Evolutionary conservation across 2,329 filamentous ascomycete genomes (phyloP).

Genomic region (Stagonosporopsis chrysanthemi): DNA sequence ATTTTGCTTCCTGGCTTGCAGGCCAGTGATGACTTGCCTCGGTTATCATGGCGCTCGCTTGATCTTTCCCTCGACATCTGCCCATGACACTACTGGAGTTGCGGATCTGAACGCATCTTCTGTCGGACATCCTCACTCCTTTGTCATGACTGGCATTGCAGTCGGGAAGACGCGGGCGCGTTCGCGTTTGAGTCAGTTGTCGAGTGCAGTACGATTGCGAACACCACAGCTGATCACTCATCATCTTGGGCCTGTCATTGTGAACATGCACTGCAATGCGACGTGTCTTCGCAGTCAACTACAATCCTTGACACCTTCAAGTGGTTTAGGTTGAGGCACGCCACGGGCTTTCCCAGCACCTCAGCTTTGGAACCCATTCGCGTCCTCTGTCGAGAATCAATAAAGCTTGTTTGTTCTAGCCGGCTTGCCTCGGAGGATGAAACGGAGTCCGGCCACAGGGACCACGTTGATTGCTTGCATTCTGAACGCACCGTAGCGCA

Average conservation of each 20-base stretch:
- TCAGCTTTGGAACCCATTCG: constrained; percentile 23
- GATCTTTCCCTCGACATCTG: constrained; percentile 20
- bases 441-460: constrained; percentile 25
- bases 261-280: constrained; percentile 5
- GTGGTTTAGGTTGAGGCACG: constrained; percentile 12
- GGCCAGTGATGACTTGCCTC: constrained; percentile 25
- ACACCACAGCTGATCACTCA: background rate
- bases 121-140: constrained; percentile 18
- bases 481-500: constrained; percentile 6
- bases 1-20: constrained; percentile 18
- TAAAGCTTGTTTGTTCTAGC: constrained; percentile 41
- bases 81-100: constrained; percentile 16
- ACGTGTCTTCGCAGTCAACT: constrained; percentile 11
- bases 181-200: constrained; percentile 12
- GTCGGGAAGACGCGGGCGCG: constrained; percentile 10
- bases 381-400: constrained; percentile 31
- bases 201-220: background rate
- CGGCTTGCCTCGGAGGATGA: constrained; percentile 26
- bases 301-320: constrained; percentile 17
- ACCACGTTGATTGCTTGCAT: constrained; percentile 17
- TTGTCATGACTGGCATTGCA: constrained; percentile 11
- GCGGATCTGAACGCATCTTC: constrained; percentile 20
- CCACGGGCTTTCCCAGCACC: constrained; percentile 25
- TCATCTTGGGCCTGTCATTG: background rate
- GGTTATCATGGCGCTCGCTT: constrained; percentile 23